Conservation (phyloP, 192 early-diverging fungal species). For the Physocladia obscura region DNA sequence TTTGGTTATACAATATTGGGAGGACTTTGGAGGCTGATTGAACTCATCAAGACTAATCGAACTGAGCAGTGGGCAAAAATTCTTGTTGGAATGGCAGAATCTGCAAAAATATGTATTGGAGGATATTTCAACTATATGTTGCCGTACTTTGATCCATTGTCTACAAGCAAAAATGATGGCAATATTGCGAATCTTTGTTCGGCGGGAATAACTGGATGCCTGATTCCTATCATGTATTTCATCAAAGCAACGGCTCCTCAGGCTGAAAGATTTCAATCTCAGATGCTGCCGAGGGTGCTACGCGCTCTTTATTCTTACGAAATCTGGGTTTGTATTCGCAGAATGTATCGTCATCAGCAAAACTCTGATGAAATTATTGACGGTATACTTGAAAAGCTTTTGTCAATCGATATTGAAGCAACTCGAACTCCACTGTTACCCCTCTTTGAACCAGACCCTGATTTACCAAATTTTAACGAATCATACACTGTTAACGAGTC, state of each 20-base stretch:
- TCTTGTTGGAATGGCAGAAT: slow-evolving; percentile 25
- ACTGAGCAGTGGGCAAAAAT: slow-evolving; percentile 20
- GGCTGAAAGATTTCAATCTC: slow-evolving; percentile 5
- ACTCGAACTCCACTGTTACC: neutral
- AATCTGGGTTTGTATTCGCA: slow-evolving; percentile 29
- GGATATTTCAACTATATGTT: slow-evolving; percentile 17
- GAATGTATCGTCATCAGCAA: slow-evolving; percentile 27
- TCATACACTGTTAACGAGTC: slow-evolving; percentile 15
- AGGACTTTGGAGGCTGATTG: slow-evolving; percentile 30
- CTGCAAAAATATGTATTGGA: slow-evolving; percentile 11
- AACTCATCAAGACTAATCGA: neutral
- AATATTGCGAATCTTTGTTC: neutral
- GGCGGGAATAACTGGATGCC: neutral
- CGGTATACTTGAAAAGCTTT: slow-evolving; percentile 21
- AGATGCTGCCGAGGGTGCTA: slow-evolving; percentile 23
- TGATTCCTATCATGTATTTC: neutral
- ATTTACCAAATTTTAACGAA: neutral
- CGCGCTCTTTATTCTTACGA: slow-evolving; percentile 31
- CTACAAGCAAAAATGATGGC: neutral
- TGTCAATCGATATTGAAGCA: slow-evolving; percentile 8
- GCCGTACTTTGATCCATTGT: neutral
- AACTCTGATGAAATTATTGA: slow-evolving; percentile 5
- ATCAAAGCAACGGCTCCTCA: neutral
- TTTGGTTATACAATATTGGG: slow-evolving; percentile 32
- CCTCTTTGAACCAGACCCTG: slow-evolving; percentile 21